Base-by-base conservation (phyloP, 345 rosid species). In the Rhodamnia argentea region DNA sequence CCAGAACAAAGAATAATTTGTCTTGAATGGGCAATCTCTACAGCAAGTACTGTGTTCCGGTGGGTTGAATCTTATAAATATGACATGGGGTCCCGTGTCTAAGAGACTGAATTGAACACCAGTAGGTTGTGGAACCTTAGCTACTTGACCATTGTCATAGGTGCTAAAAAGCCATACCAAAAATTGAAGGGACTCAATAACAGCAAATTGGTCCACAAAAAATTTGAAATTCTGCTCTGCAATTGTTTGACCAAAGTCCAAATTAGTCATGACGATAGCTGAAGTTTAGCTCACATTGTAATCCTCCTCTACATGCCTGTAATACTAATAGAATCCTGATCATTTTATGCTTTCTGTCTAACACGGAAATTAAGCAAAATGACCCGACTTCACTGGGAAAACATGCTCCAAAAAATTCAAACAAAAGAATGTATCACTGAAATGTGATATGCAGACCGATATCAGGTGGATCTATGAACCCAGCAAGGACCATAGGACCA, bases 391-490 rank as follows among this genome's bases (percentile, higher is more conserved):
- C 7, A 52, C 44, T 52, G 26, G 57, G 59, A 29, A 18, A 51
- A 14, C 13, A 52, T 51, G 84, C 42, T 42, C 44, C 56, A 6
- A 32, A 82, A 51, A n/a, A n/a, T 12, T 82, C 2, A 1, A 55
- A 10, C 42, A 52, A 42, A 51, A 82, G 57, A n/a, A 22, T 27
- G 44, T 27, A 13, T 52, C 2, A 2, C 56, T 56, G 18, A 44
- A n/a, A 12, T 44, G 76, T 55, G n/a, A 50, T 60, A 26, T 82
- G 83, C 86, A 91, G 92, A 51, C 91, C 91, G 47, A 81, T 90
- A 57, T 89, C 93, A 37, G 91, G 91, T 58, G 91, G 90, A 83
- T 90, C 93, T 8, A 91, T 91, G 93, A 91, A 91, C 78, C 91
- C 91, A 10, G 90, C 90, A 9, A 88, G 93, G 86, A 84, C 86